A percentile compares a stretch with the other conserved stretches of the same genome.
Evolutionary conservation across 768 basidiomycete genomes (phyloP).

Genomic region (Leccinum olivaceopallidum): DNA sequence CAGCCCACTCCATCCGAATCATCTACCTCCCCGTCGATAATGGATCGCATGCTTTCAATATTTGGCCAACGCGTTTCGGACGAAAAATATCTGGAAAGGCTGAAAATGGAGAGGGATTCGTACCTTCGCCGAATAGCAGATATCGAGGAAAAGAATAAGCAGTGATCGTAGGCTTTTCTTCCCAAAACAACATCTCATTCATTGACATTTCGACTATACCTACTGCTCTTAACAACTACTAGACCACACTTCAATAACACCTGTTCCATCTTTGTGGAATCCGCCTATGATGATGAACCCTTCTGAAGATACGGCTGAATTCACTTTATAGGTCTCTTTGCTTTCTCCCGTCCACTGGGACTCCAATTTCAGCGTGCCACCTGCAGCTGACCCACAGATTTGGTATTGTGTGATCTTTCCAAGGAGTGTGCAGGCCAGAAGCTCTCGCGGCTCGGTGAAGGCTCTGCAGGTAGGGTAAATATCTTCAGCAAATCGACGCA

Average conservation of each 20-base stretch:
- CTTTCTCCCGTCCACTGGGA: constrained; percentile 49
- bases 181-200: not conserved
- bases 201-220: not conserved
- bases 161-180: constrained; percentile 2
- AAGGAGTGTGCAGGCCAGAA: constrained; percentile 61
- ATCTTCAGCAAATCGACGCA: not conserved
- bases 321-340: constrained; percentile 57
- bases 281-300: constrained; percentile 62
- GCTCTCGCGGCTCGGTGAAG: constrained; percentile 46
- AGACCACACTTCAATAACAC: constrained; percentile 64
- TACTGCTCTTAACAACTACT: constrained; percentile 6
- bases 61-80: constrained; percentile 54
- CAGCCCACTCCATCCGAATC: constrained; percentile 17
- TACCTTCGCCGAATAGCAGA: constrained; percentile 58
- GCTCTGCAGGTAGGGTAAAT: constrained; percentile 36
- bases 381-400: constrained; percentile 40
- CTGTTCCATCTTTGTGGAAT: constrained; percentile 54
- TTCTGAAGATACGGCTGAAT: constrained; percentile 53
- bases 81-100: constrained; percentile 64
- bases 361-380: constrained; percentile 41
- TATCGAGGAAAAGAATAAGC: constrained; percentile 43
- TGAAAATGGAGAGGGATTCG: constrained; percentile 57
- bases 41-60: constrained; percentile 39
- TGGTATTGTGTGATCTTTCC: constrained; percentile 55
- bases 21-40: constrained; percentile 17